Evolutionary conservation across 139 green algal species (phyloP), one percentile per base, ranked within the genome.

Genomic region (Edaphochlamys debaryana): DNA sequence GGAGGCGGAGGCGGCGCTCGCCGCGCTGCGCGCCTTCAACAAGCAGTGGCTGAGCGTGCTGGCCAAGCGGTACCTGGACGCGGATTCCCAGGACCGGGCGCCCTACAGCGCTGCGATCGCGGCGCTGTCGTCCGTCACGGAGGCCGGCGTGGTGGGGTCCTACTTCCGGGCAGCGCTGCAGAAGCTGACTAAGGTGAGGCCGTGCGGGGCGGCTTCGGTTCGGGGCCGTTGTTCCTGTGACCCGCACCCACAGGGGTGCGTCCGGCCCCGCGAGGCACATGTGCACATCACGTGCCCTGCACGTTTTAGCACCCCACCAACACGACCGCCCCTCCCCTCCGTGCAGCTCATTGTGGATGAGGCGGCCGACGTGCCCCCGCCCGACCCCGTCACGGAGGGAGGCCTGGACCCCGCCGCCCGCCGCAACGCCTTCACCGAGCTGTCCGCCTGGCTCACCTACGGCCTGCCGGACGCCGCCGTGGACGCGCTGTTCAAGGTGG

Each of bases 401-500:
- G 94, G 95, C 41, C 73, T 86, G 50, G 90, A 84, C 30, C 88
- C 90, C 17, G 82, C 76, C 37, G 82, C 91, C 52, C 88, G 93
- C 48, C 88, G 92, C 19, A 94, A 87, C 77, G 93, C 95, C 1
- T 99, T 97, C 85, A 86, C 98, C 78, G 97, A 99, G 79, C 90
- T 98, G 38, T 90, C 94, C 17, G 85, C 97, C 50, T 85, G 81
- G 29, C 87, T 98, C 52, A 89, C 89, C 13, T 81, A 82, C 7
- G 96, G 96, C 27, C 86, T 98, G 63, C 84, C 94, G 19, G 89
- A 88, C 27, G 50, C 50, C 0, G 92, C 83, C 1, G 71, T 96
- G 34, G 75, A 80, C 30, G 86, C 92, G 45, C 91, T 99, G 42
- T 83, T 83, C 64, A 74, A 74, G 64, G 77, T 83, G 41, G 4